Evolutionary conservation across 768 basidiomycete species (phyloP).

Genomic region (Mycena kentingensis): DNA sequence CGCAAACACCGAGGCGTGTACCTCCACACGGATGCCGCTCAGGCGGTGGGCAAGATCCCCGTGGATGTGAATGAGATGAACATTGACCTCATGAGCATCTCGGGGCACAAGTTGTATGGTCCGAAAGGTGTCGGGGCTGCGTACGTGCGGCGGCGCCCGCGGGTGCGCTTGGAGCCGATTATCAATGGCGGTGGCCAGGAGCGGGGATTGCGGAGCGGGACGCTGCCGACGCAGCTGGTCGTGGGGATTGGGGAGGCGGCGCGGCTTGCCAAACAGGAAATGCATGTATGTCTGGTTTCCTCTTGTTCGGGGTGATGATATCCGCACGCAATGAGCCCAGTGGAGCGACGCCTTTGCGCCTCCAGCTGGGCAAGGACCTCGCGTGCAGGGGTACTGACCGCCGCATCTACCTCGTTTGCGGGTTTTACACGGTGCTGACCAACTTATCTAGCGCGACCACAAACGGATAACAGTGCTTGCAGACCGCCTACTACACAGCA

Average conservation of each 20-base stretch:
- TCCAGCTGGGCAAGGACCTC: slow-evolving; percentile 63
- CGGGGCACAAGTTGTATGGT: slow-evolving; percentile 97
- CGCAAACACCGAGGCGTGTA: slow-evolving; percentile 88
- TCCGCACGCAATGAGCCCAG: slow-evolving; percentile 50
- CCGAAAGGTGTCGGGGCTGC: slow-evolving; percentile 96
- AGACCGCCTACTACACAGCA: slow-evolving; percentile 76
- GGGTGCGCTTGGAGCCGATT: slow-evolving; percentile 93
- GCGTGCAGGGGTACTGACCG: slow-evolving; percentile 95
- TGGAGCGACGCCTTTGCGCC: slow-evolving; percentile 35
- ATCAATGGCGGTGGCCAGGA: slow-evolving; percentile 97
- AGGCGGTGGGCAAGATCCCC: slow-evolving; percentile 89
- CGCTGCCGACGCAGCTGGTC: slow-evolving; percentile 81
- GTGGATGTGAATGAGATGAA: slow-evolving; percentile 95
- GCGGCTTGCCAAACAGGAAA: slow-evolving; percentile 87
- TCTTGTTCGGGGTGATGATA: slow-evolving; percentile 44
- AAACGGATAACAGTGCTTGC: slow-evolving; percentile 71
- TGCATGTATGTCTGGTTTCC: slow-evolving; percentile 69
- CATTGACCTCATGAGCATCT: slow-evolving; percentile 93
- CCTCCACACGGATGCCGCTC: slow-evolving; percentile 97
- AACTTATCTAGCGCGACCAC: slow-evolving; percentile 70
- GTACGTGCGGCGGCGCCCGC: slow-evolving; percentile 89
- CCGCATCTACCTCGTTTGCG: not conserved
- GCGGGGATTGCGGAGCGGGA: slow-evolving; percentile 93
- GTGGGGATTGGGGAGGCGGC: slow-evolving; percentile 96
- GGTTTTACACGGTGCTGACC: slow-evolving; percentile 21